phyloP scores from a whole-genome alignment of 805 yeast species.

The Ogataea henricii region DNA sequence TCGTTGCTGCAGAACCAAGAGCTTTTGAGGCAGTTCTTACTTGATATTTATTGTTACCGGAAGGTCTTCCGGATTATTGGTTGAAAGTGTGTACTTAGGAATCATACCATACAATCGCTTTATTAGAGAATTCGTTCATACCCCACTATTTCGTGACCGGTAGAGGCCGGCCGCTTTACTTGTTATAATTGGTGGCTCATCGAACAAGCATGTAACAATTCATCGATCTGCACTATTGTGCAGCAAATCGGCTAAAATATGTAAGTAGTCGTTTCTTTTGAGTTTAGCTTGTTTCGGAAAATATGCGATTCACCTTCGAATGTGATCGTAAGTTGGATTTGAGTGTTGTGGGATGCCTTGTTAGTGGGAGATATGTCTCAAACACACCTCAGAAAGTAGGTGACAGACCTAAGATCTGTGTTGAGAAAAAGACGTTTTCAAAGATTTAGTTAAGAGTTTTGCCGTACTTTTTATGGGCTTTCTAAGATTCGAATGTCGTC shows the following conservation, averaged over 20 bases:
- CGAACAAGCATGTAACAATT: not conserved
- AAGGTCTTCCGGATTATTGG: constrained; percentile 13
- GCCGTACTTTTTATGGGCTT: too few species aligned
- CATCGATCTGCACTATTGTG: not conserved
- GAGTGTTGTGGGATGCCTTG: too few species aligned
- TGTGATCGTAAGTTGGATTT: too few species aligned
- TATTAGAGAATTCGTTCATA: not conserved
- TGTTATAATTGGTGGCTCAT: not conserved
- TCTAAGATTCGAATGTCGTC: too few species aligned
- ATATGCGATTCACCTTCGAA: too few species aligned
- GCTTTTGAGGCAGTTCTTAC: constrained; percentile 13
- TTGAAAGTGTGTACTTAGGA: not conserved
- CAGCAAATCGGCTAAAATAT: not conserved
- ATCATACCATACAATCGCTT: not conserved
- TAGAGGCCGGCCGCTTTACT: not conserved
- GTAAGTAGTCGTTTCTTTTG: not conserved
- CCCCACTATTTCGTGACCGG: not conserved
- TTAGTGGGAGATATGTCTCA: too few species aligned
- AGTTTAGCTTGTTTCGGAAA: not conserved
- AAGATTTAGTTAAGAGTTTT: too few species aligned
- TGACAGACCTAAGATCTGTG: too few species aligned
- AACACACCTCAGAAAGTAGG: too few species aligned
- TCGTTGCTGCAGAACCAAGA: constrained; percentile 14
- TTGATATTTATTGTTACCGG: constrained; percentile 19
- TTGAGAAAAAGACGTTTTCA: too few species aligned